Evolutionary conservation across 306 rosid genomes (phyloP), one percentile per base, ranked within the genome.

Genomic region (Casuarina cunninghamiana): DNA sequence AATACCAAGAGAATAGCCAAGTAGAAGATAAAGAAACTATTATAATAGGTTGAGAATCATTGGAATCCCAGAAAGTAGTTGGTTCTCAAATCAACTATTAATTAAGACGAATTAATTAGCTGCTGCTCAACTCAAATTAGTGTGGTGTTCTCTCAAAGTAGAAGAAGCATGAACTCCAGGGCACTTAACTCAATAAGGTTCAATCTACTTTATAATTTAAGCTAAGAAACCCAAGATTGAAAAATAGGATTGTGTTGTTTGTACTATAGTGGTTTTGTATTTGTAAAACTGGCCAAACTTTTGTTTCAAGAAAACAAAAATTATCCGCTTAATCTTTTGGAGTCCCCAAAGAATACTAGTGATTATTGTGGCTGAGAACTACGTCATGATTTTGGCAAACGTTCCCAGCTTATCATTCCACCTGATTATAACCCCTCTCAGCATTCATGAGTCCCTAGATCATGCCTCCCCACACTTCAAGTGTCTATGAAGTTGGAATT

Each of bases 31-130:
- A 80, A 69, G 55, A 50, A 43, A 11, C 16, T 74, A 72, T 65
- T 38, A 43, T 44, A 65, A 53, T 69, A 46, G n/a, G 69, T 5
- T 53, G 39, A 53, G 78, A 53, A 76, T 76, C 70, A 39, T 53
- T 66, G 57, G 54, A 62, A 65, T 10, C 71, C 57, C 32, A 10
- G 38, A 76, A 17, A 63, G 41, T 37, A 5, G 10, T 76, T 19
- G 6, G 44, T 11, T 17, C 68, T 26, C 32, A 26, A 26, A 26
- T 26, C 32, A 26, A 26, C 32, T 26, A 26, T 26, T 26, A 26
- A 26, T 26, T 26, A 26, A 26, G 32, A 26, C 1, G 32, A 26
- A 26, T 26, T 26, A 26, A 26, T 6, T 9, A 17, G 21, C n/a
- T 55, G 35, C 37, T n/a, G 41, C 69, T 62, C 19, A 62, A 62